Evolutionary conservation across 257 asterid genomes (phyloP).

Genomic region (Coffea canephora): DNA sequence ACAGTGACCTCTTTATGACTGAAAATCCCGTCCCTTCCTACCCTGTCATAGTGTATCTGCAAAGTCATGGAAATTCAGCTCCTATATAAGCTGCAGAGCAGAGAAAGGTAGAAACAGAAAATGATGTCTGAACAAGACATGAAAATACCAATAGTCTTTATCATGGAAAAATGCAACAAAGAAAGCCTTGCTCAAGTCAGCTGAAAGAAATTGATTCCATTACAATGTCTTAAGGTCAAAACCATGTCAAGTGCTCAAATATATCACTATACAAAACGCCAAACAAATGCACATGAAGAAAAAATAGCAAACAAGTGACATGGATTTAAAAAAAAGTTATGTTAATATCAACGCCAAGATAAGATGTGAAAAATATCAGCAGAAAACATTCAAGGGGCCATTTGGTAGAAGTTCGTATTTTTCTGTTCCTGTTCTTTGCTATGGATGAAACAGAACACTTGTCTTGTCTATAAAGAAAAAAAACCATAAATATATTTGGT

Average conservation of each 20-base stretch:
- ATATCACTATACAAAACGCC: not conserved
- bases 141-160: not conserved
- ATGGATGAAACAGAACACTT: too few relatives aligned
- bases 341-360: not conserved
- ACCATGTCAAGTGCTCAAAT: not conserved
- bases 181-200: not conserved
- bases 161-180: not conserved
- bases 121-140: not conserved
- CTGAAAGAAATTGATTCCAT: not conserved
- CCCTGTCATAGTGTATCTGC: conserved; percentile 91
- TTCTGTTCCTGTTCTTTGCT: too few relatives aligned
- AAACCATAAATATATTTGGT: too few relatives aligned
- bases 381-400: not conserved
- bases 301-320: not conserved
- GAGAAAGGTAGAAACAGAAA: not conserved
- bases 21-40: conserved; percentile 82
- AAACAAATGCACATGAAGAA: not conserved
- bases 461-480: too few relatives aligned
- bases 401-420: too few relatives aligned
- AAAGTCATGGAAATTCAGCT: conserved; percentile 18
- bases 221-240: not conserved
- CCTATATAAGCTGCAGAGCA: conserved; percentile 1
- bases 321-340: not conserved
- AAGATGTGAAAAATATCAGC: not conserved
- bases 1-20: conserved; percentile 94